phyloP scores from a whole-genome alignment of 2,329 filamentous ascomycete genomes.

The Blastomyces silverae region DNA sequence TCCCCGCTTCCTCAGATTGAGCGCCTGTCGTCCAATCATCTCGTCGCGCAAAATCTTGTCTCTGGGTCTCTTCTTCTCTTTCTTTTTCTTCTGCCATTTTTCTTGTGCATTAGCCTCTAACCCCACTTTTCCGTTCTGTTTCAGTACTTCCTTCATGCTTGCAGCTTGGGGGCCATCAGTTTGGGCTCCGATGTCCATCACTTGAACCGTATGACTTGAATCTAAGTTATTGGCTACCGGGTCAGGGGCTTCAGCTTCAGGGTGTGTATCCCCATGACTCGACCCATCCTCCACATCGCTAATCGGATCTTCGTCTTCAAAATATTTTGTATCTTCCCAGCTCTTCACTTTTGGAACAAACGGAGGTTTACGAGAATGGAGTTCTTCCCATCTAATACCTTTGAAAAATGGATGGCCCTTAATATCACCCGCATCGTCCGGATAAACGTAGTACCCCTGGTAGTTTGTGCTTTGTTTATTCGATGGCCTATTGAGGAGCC shows the following conservation, averaged over 20 bases:
- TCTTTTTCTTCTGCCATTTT: conserved; percentile 45
- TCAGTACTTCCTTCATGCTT: conserved; percentile 8
- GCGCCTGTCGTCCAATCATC: conserved; percentile 56
- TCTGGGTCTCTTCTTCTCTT: conserved; percentile 70
- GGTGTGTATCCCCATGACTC: conserved; percentile 14
- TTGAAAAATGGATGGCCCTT: conserved; percentile 83
- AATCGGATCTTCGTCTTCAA: conserved; percentile 66
- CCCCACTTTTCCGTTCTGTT: conserved; percentile 17
- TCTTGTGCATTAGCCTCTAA: conserved; percentile 38
- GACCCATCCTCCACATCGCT: conserved; percentile 52
- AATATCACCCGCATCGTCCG: conserved; percentile 81
- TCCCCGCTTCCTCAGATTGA: conserved; percentile 71
- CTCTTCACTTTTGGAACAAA: conserved; percentile 67
- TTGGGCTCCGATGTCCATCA: conserved; percentile 10
- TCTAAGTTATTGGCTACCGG: conserved; percentile 2
- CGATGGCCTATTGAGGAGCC: conserved; percentile 30
- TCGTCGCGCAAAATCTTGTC: conserved; percentile 77
- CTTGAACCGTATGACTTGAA: conserved; percentile 5
- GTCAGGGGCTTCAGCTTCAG: neutral
- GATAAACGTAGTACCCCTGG: conserved; percentile 62
- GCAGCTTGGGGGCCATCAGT: conserved; percentile 4
- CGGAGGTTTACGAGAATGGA: conserved; percentile 66
- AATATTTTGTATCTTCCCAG: conserved; percentile 76
- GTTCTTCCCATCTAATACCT: conserved; percentile 66
- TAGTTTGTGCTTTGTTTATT: conserved; percentile 35